These are phyloP conservation scores for Ophiosphaerella herpotricha DNA, from an alignment of 2,329 filamentous ascomycete genomes.

Conservation along the genomic window DNA sequence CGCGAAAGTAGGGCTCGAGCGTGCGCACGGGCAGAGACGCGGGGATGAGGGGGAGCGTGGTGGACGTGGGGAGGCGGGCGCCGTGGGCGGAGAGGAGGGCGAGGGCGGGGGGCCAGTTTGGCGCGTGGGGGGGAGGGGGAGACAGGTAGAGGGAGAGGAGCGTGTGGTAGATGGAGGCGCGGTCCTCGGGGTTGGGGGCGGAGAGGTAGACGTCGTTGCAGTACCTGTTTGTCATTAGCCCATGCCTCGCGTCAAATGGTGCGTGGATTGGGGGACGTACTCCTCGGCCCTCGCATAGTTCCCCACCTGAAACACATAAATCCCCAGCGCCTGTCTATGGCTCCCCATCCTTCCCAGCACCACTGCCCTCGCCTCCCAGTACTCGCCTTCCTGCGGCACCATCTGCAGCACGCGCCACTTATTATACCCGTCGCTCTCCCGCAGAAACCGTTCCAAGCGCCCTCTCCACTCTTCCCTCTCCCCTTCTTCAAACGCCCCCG, in stretches of 20 bases:
- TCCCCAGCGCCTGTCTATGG: slow-evolving; percentile 93
- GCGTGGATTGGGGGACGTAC: slow-evolving; percentile 49
- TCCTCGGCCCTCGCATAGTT: slow-evolving; percentile 92
- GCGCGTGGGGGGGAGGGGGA: slow-evolving; percentile 72
- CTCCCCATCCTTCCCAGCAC: slow-evolving; percentile 93
- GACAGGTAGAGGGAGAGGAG: slow-evolving; percentile 87
- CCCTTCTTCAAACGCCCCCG: slow-evolving; percentile 40
- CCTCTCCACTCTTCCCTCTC: slow-evolving; percentile 58
- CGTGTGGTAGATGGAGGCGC: slow-evolving; percentile 83
- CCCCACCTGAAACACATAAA: slow-evolving; percentile 93
- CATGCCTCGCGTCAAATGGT: neutral
- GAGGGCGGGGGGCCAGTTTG: slow-evolving; percentile 78
- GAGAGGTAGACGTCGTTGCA: slow-evolving; percentile 83
- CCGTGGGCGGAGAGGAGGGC: slow-evolving; percentile 90
- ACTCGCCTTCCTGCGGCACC: slow-evolving; percentile 81
- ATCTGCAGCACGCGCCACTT: slow-evolving; percentile 75
- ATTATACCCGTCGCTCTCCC: slow-evolving; percentile 79
- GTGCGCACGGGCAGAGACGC: slow-evolving; percentile 75
- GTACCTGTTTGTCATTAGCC: slow-evolving; percentile 58
- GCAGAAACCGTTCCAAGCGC: slow-evolving; percentile 75
- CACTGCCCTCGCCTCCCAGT: slow-evolving; percentile 88
- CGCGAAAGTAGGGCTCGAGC: slow-evolving; percentile 88
- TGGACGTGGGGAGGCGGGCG: slow-evolving; percentile 83
- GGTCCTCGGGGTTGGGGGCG: slow-evolving; percentile 60
- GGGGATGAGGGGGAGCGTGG: slow-evolving; percentile 85